phyloP scores from a whole-genome alignment of 2,329 filamentous ascomycete species.

The Plectosphaerella plurivora region DNA sequence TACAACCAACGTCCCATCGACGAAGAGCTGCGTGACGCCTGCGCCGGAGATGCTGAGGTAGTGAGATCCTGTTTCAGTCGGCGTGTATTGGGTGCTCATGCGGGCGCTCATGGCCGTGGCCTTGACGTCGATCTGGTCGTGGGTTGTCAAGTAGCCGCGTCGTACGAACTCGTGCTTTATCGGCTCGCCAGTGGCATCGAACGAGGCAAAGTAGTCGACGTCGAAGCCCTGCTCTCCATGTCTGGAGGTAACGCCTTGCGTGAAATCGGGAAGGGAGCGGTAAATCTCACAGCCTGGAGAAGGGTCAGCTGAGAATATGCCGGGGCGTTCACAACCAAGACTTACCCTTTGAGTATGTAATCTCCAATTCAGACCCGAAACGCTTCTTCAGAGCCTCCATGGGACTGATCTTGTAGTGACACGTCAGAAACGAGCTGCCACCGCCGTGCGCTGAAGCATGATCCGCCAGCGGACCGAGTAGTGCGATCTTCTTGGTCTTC shows the following conservation, averaged over 20 bases:
- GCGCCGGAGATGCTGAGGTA: conserved; percentile 25
- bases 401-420: conserved; percentile 67
- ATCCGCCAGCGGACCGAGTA: conserved; percentile 19
- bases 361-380: conserved; percentile 53
- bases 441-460: conserved; percentile 55
- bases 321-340: conserved; percentile 4
- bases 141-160: not conserved
- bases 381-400: conserved; percentile 59
- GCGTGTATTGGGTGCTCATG: conserved; percentile 9
- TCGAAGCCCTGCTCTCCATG: conserved; percentile 22
- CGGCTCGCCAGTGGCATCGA: not conserved
- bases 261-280: conserved; percentile 31
- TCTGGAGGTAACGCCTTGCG: not conserved
- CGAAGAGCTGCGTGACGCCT: conserved; percentile 58
- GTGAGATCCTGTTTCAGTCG: conserved; percentile 18
- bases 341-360: conserved; percentile 17
- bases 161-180: not conserved
- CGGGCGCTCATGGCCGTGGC: conserved; percentile 1
- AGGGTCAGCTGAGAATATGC: conserved; percentile 10
- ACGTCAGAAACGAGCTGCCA: conserved; percentile 54
- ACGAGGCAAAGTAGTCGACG: not conserved
- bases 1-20: conserved; percentile 42
- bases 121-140: not conserved
- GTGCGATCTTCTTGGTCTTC: conserved; percentile 41
- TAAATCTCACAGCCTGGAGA: conserved; percentile 22